These are phyloP conservation scores for Calonectria leucothoes DNA, from an alignment of 2,329 filamentous ascomycete species.

Conservation along the genomic window DNA sequence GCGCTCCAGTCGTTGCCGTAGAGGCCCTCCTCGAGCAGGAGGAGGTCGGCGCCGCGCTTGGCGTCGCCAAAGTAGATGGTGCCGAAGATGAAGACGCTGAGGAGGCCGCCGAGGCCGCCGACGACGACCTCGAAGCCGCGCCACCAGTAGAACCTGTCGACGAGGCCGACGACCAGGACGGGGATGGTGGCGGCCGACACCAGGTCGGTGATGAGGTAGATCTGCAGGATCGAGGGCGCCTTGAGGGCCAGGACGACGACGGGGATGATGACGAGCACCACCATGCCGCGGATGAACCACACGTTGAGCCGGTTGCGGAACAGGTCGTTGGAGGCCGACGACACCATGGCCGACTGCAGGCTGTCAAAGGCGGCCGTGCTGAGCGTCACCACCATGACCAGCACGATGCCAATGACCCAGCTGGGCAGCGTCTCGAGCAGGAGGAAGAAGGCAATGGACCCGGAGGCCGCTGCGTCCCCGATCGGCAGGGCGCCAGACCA, in stretches of 20 bases:
- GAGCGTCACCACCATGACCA: conserved; percentile 83
- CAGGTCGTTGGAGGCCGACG: conserved; percentile 85
- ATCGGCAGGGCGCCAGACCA: conserved; percentile 79
- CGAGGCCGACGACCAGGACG: conserved; percentile 78
- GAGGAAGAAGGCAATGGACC: conserved; percentile 80
- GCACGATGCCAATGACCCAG: conserved; percentile 85
- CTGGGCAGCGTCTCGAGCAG: conserved; percentile 77
- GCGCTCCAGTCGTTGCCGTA: conserved; percentile 84
- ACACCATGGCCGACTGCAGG: conserved; percentile 86
- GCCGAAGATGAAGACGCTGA: conserved; percentile 86
- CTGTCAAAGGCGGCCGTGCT: conserved; percentile 84
- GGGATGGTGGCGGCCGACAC: conserved; percentile 82
- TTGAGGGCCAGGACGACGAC: conserved; percentile 80
- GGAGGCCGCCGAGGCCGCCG: conserved; percentile 80
- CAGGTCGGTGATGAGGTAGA: conserved; percentile 85
- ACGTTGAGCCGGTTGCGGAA: conserved; percentile 85
- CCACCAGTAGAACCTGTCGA: conserved; percentile 79
- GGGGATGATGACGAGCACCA: conserved; percentile 80
- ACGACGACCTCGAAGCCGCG: conserved; percentile 84
- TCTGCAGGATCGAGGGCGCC: conserved; percentile 80
- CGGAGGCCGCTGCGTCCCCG: conserved; percentile 66
- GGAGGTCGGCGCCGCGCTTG: conserved; percentile 71
- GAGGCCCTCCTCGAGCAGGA: conserved; percentile 78
- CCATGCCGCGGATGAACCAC: conserved; percentile 76
- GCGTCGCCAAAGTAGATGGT: conserved; percentile 80